Evolutionary conservation across 495 filamentous ascomycete species (phyloP).

Genomic region (Neurospora pannonica): DNA sequence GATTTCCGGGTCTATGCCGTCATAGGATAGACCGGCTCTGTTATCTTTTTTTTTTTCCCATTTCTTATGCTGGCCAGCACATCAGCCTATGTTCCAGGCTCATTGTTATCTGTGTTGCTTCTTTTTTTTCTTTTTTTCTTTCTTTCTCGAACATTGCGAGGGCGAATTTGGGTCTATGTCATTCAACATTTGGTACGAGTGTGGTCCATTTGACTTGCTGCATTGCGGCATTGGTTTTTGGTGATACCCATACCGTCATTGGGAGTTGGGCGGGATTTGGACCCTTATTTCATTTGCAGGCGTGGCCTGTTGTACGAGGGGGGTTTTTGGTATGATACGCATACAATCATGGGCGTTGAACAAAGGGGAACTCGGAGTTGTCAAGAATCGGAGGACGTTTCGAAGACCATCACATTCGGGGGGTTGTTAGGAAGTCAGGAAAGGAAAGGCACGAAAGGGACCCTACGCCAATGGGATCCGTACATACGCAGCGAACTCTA

Average conservation of each 20-base stretch:
- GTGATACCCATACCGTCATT: conserved; percentile 13
- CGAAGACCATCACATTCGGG: background rate
- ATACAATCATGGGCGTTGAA: background rate
- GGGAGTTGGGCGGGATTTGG: conserved; percentile 7
- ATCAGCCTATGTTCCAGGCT: background rate
- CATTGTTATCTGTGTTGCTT: background rate
- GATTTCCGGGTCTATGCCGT: background rate
- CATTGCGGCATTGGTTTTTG: conserved; percentile 6
- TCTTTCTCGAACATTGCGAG: background rate
- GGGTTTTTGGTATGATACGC: background rate
- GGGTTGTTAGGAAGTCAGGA: background rate
- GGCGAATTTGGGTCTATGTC: conserved; percentile 7
- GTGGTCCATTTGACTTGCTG: conserved; percentile 14
- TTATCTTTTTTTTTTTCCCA: background rate
- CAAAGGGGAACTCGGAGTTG: background rate
- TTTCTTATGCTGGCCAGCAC: background rate
- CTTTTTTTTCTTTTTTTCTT: conserved; percentile 2
- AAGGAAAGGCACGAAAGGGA: background rate
- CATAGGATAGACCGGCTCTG: background rate
- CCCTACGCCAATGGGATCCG: background rate
- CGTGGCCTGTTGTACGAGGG: background rate
- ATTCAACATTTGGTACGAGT: conserved; percentile 16
- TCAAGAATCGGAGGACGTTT: background rate
- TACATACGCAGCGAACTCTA: background rate
- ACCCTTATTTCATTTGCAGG: background rate